Conservation (phyloP, 306 rosid species). For the Dicorynia guianensis region DNA sequence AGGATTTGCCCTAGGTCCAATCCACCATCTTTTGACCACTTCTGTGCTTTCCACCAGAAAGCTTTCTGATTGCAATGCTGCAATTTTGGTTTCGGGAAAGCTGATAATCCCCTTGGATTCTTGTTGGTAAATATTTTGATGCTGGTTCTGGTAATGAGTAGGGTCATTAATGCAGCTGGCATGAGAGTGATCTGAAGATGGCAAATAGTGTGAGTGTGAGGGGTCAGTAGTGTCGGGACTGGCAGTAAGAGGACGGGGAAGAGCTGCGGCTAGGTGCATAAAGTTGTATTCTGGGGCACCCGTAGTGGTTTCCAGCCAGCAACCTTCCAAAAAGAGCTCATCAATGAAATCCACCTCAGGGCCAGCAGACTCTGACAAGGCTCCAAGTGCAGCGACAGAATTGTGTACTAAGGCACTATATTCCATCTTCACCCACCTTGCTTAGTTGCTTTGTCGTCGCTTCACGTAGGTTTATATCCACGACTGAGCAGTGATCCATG, state of each 20-base stretch:
- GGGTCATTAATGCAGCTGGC: not conserved
- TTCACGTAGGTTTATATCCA: too few species aligned
- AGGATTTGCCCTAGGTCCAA: constrained; percentile 46
- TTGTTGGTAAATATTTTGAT: constrained; percentile 18
- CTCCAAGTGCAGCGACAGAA: constrained; percentile 10
- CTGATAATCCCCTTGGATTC: not conserved
- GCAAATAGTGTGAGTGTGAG: constrained; percentile 31
- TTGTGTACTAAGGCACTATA: constrained; percentile 39
- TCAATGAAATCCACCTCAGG: constrained; percentile 42
- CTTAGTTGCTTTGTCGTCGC: too few species aligned
- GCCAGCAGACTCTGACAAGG: constrained; percentile 12
- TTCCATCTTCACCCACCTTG: constrained; percentile 35
- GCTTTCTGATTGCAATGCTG: not conserved
- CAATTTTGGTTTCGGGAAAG: not conserved
- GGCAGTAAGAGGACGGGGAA: not conserved
- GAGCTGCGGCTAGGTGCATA: not conserved
- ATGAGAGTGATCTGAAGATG: not conserved
- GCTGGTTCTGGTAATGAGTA: not conserved
- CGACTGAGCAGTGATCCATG: too few species aligned
- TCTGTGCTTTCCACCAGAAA: constrained; percentile 31
- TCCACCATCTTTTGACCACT: constrained; percentile 57
- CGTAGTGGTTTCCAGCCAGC: constrained; percentile 55
- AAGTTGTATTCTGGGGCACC: not conserved
- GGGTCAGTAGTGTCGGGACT: too few species aligned
- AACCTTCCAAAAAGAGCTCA: constrained; percentile 52